phyloP scores from a whole-genome alignment of 2,329 filamentous ascomycete species.

The Aspergillus sp. region DNA sequence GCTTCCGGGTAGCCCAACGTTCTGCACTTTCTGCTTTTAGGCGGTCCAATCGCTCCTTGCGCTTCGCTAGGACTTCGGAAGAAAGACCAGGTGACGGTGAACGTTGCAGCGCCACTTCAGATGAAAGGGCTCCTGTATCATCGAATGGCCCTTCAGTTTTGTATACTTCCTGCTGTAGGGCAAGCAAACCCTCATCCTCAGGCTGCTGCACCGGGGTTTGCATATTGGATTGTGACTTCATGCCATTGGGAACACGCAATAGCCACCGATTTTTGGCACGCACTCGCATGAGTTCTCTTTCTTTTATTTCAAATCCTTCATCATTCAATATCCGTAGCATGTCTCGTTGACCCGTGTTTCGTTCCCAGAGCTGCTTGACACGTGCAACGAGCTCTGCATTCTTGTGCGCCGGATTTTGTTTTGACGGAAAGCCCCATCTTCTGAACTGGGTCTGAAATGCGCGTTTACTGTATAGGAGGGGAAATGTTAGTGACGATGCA shows the following conservation, averaged over 20 bases:
- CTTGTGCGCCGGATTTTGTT: conserved; percentile 65
- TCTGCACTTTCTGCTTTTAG: conserved; percentile 56
- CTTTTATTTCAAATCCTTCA: conserved; percentile 67
- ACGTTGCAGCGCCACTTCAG: conserved; percentile 13
- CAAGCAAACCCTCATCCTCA: conserved; percentile 33
- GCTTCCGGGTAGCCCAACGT: conserved; percentile 57
- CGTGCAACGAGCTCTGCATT: conserved; percentile 61
- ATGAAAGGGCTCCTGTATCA: conserved; percentile 18
- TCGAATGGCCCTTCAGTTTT: conserved; percentile 24
- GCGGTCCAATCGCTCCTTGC: conserved; percentile 48
- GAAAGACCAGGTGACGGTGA: conserved; percentile 31
- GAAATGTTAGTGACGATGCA: not conserved
- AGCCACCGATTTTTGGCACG: conserved; percentile 63
- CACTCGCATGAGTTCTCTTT: conserved; percentile 63
- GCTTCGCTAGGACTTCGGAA: conserved; percentile 46
- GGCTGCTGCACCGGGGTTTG: conserved; percentile 19
- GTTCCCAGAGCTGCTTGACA: conserved; percentile 70
- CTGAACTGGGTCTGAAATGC: conserved; percentile 71
- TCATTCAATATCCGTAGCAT: conserved; percentile 64
- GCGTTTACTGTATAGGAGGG: conserved; percentile 50
- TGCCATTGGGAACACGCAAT: conserved; percentile 55
- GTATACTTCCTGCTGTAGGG: conserved; percentile 35
- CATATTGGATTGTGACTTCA: conserved; percentile 38
- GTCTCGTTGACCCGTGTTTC: conserved; percentile 63
- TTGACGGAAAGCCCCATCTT: conserved; percentile 70